A percentile compares a stretch with the other conserved stretches of the same genome.
Evolutionary conservation across 768 basidiomycete species (phyloP).

Genomic region (Kwoniella bestiolae): DNA sequence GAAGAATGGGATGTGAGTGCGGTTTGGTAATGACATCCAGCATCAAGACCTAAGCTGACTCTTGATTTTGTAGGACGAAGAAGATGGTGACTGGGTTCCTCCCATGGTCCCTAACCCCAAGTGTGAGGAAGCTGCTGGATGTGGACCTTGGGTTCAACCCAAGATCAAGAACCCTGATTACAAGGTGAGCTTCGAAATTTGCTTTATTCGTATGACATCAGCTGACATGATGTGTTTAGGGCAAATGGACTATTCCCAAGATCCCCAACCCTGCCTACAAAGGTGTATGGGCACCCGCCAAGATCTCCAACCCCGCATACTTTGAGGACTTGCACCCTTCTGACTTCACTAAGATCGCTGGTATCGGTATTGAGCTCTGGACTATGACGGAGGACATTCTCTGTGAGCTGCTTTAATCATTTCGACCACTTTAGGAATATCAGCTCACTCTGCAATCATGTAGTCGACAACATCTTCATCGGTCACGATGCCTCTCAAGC

Average conservation of each 20-base stretch:
- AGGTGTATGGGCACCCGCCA: slow-evolving; percentile 87
- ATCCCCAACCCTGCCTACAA: slow-evolving; percentile 98
- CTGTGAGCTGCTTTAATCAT: slow-evolving; percentile 35
- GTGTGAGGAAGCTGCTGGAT: slow-evolving; percentile 86
- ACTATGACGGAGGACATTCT: slow-evolving; percentile 77
- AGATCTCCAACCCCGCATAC: slow-evolving; percentile 87
- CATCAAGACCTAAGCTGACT: background rate
- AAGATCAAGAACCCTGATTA: slow-evolving; percentile 88
- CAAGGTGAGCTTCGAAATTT: slow-evolving; percentile 61
- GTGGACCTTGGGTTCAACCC: slow-evolving; percentile 93
- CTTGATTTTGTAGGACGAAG: slow-evolving; percentile 67
- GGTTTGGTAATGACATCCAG: background rate
- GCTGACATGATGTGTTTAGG: slow-evolving; percentile 58
- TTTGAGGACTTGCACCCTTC: slow-evolving; percentile 86
- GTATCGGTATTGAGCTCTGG: slow-evolving; percentile 98
- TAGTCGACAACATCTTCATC: slow-evolving; percentile 70
- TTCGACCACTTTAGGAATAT: background rate
- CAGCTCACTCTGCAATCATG: slow-evolving; percentile 71
- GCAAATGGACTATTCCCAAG: slow-evolving; percentile 93
- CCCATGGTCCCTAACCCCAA: slow-evolving; percentile 87
- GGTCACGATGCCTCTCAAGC: slow-evolving; percentile 89
- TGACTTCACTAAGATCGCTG: slow-evolving; percentile 86
- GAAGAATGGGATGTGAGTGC: slow-evolving; percentile 85
- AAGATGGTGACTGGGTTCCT: slow-evolving; percentile 97
- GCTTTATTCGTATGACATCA: background rate